Evolutionary conservation across 2,329 filamentous ascomycete genomes (phyloP).

Genomic region (Davidsoniella eucalypti): DNA sequence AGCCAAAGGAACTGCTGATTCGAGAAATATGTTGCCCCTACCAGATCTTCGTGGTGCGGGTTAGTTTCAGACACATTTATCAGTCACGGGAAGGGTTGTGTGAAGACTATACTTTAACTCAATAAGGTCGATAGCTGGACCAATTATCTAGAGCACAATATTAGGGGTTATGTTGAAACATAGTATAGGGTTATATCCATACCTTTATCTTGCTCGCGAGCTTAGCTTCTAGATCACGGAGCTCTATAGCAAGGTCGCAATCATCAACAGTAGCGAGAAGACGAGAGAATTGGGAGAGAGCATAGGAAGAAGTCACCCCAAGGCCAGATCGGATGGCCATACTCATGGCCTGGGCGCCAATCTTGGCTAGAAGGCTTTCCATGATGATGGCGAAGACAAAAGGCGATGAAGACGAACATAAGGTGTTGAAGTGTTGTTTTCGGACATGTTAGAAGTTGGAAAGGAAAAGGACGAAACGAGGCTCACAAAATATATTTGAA

Average conservation of each 20-base stretch:
- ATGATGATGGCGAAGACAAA: constrained; percentile 26
- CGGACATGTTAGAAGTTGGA: neutral
- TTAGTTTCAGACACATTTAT: neutral
- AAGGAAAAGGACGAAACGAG: neutral
- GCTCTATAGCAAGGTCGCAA: constrained; percentile 47
- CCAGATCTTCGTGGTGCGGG: constrained; percentile 25
- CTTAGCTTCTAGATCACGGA: constrained; percentile 53
- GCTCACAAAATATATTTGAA: neutral
- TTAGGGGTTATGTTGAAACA: constrained; percentile 1
- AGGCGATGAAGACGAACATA: too few species aligned
- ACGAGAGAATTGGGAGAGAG: constrained; percentile 65
- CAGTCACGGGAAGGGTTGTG: neutral
- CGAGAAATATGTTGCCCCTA: constrained; percentile 44
- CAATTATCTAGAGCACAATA: constrained; percentile 48
- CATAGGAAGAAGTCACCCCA: constrained; percentile 68
- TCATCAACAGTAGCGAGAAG: constrained; percentile 65
- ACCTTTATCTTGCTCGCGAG: constrained; percentile 65
- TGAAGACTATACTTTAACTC: constrained; percentile 53
- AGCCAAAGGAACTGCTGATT: constrained; percentile 70
- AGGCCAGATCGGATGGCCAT: constrained; percentile 84
- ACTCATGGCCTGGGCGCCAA: constrained; percentile 63
- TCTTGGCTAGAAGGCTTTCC: constrained; percentile 44
- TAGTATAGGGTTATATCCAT: neutral
- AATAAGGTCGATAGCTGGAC: constrained; percentile 81
- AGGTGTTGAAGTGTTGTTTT: neutral